These are phyloP conservation scores for Leucoagaricus sp. DNA, from an alignment of 1,284 basidiomycete species.

Conservation along the genomic window DNA sequence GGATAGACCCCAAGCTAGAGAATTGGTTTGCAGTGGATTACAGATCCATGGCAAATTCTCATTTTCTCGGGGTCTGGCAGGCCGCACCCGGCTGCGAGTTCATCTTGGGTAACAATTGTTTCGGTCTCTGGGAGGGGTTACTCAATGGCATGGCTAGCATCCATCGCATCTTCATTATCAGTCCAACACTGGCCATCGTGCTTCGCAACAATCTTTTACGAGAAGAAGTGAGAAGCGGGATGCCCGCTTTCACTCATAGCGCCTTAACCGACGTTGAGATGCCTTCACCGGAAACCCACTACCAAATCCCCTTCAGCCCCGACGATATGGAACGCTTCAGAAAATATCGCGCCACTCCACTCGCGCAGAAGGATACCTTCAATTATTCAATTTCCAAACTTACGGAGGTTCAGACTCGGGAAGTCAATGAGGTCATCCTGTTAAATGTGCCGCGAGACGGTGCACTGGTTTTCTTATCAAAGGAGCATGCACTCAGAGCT, in stretches of 20 bases:
- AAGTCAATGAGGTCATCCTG: constrained; percentile 25
- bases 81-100: constrained; percentile 28
- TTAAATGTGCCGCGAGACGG: constrained; percentile 16
- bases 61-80: constrained; percentile 33
- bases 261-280: neutral
- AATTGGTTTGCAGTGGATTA: constrained; percentile 29
- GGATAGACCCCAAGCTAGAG: constrained; percentile 25
- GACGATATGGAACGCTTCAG: neutral
- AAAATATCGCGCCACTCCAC: constrained; percentile 2
- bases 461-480: constrained; percentile 26
- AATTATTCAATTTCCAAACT: constrained; percentile 25
- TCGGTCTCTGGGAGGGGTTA: constrained; percentile 29
- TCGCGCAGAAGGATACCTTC: constrained; percentile 22
- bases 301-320: too few relatives aligned
- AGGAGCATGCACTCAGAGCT: constrained; percentile 17
- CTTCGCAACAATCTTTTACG: constrained; percentile 22
- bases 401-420: constrained; percentile 23
- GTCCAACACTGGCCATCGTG: constrained; percentile 28
- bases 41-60: constrained; percentile 23
- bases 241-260: neutral
- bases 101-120: constrained; percentile 27
- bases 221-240: neutral
- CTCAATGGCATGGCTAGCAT: constrained; percentile 20
- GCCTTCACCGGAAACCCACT: neutral
- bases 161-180: constrained; percentile 29